Conservation (phyloP, 2,329 filamentous ascomycete genomes). For the Berkeleyomyces basicola region DNA sequence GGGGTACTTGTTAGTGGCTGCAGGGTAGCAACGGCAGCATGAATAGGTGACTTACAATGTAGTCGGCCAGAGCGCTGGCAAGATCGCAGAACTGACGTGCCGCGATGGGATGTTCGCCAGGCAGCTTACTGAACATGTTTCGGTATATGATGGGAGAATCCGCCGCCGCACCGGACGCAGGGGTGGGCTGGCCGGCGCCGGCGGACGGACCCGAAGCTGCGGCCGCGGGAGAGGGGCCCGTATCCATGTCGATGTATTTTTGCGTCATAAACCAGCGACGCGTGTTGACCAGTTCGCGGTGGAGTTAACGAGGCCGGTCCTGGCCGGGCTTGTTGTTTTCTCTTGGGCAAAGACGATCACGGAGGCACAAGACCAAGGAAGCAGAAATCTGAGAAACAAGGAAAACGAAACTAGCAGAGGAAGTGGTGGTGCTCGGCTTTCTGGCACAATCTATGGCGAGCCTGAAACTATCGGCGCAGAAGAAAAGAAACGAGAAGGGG, state of each 20-base stretch:
- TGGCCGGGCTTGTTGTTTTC: background rate
- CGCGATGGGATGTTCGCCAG: conserved; percentile 3
- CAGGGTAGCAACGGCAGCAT: background rate
- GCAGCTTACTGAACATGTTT: conserved; percentile 11
- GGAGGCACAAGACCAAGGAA: background rate
- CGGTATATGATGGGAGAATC: conserved; percentile 6
- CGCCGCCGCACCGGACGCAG: background rate
- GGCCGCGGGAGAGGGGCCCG: background rate
- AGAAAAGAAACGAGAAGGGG: background rate
- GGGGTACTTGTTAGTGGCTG: background rate
- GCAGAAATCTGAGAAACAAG: background rate
- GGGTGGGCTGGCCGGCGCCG: background rate
- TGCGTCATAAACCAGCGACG: background rate
- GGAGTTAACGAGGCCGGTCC: too few species aligned
- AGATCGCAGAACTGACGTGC: conserved; percentile 11
- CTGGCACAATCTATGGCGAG: background rate
- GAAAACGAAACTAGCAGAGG: background rate
- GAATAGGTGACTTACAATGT: conserved; percentile 5
- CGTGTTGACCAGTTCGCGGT: background rate
- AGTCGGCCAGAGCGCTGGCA: conserved; percentile 7
- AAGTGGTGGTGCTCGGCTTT: too few species aligned
- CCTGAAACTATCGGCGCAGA: background rate
- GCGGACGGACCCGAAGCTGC: background rate
- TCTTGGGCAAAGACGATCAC: background rate
- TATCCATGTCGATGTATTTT: background rate